Evolutionary conservation across 306 rosid species (phyloP).

Genomic region (Trichosanthes cucumerina): DNA sequence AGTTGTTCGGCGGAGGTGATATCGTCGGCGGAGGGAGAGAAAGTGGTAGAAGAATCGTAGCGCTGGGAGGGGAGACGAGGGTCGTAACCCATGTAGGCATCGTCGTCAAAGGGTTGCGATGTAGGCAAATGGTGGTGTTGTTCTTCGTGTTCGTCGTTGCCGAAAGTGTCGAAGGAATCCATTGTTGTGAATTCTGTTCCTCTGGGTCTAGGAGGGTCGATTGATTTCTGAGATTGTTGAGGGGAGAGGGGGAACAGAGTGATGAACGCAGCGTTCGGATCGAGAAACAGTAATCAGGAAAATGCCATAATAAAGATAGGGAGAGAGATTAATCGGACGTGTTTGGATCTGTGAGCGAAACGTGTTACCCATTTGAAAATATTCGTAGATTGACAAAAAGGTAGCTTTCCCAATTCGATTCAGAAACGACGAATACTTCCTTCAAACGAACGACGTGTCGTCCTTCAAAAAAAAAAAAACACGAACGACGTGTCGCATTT

Average conservation of each 20-base stretch:
- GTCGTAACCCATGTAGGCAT: conserved; percentile 23
- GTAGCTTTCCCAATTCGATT: neutral
- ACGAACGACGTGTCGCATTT: too few species aligned
- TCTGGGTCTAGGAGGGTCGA: neutral
- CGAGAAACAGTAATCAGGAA: neutral
- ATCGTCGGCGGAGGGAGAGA: conserved; percentile 16
- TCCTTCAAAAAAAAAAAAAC: too few species aligned
- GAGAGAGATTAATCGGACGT: neutral
- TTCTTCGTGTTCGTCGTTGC: conserved; percentile 25
- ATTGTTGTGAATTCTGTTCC: conserved; percentile 14
- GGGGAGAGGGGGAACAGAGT: neutral
- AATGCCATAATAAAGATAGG: neutral
- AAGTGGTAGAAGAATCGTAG: conserved; percentile 27
- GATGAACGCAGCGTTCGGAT: conserved; percentile 24
- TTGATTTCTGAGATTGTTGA: neutral
- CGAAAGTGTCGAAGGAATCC: conserved; percentile 59
- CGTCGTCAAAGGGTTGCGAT: conserved; percentile 35
- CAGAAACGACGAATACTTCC: neutral
- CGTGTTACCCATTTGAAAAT: neutral
- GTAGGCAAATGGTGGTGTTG: conserved; percentile 24
- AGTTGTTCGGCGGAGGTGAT: conserved; percentile 15
- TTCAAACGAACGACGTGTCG: too few species aligned
- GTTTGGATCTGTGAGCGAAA: neutral
- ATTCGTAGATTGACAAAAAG: neutral
- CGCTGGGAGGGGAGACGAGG: conserved; percentile 9